Evolutionary conservation across 495 filamentous ascomycete species (phyloP), one percentile per base, ranked within the genome.

Genomic region (Opeltia flavorubescens): DNA sequence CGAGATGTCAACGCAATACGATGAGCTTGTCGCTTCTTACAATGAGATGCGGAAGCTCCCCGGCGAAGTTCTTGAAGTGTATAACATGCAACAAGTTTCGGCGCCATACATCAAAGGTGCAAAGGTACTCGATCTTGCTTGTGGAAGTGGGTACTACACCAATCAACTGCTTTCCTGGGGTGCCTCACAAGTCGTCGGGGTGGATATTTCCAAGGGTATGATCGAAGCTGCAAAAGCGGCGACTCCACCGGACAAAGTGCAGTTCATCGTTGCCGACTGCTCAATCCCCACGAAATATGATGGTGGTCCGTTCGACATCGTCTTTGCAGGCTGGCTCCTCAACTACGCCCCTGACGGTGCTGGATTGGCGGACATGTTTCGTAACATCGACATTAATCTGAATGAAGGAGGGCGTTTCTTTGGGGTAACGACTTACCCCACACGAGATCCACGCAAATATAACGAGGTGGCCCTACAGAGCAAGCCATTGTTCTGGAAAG

Each of bases 321-420:
- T 64, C 15, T 55, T 64, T 23, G 64, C 49, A 2, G 54, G 50
- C 24, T 68, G 64, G 64, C 47, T 68, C 7, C 56, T 66, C 31
- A 65, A 66, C 50, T 68, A 66, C 41, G 62, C 65, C 5, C 41
- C 54, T n/a, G 52, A 41, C 46, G 24, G 46, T 3, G 43, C 46
- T 13, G 56, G 54, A 4, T 48, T 65, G 46, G 49, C 55, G 5
- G 36, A 29, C 5, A 66, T 66, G 61, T 66, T 56, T 40, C 38
- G 47, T 28, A 64, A 61, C 21, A 55, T 64, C 6, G 35, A 60
- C 1, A 41, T 57, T 0, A 68, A 68, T 47, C 55, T 68, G 6
- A 55, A 50, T 20, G 48, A 52, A 4, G 59, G 61, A 1, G 61
- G 62, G 21, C 49, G 46, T 29, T 66, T 68, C 40, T 52, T 66